These are phyloP conservation scores for Aspergillus sp. DNA, from an alignment of 2,329 filamentous ascomycete species.

Conservation along the genomic window DNA sequence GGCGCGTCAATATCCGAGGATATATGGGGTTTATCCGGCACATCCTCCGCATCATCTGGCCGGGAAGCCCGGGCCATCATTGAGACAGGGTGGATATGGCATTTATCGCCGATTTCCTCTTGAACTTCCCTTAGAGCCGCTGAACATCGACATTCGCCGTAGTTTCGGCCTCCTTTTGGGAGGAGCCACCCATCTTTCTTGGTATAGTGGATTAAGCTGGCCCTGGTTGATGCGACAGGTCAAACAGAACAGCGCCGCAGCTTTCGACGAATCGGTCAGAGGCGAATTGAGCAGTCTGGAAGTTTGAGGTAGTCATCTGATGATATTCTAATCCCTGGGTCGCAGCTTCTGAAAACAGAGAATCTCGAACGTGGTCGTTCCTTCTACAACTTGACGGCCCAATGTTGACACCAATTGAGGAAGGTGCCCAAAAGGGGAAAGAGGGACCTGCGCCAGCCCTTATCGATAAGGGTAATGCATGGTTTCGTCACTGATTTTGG, in stretches of 20 bases:
- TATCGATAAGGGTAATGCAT: constrained; percentile 30
- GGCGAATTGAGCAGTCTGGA: background rate
- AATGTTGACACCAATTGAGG: background rate
- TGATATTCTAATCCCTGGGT: background rate
- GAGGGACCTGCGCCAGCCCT: constrained; percentile 9
- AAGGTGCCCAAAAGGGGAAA: background rate
- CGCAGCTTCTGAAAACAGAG: background rate
- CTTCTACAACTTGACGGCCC: background rate
- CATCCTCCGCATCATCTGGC: background rate
- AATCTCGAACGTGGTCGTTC: background rate
- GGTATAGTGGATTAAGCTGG: background rate
- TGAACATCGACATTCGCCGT: background rate
- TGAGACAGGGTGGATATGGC: background rate
- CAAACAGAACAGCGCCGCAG: constrained; percentile 5
- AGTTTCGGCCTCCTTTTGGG: constrained; percentile 6
- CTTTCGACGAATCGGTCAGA: constrained; percentile 3
- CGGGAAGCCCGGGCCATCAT: background rate
- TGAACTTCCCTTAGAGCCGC: background rate
- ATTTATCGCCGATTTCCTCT: constrained; percentile 5
- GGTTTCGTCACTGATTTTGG: constrained; percentile 26
- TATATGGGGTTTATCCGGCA: background rate
- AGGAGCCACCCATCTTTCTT: constrained; percentile 6
- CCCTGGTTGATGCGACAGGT: background rate
- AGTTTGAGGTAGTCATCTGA: background rate
- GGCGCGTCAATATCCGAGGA: background rate